Conservation (phyloP, 2,329 filamentous ascomycete species). For the Trichoderma aggressivum region DNA sequence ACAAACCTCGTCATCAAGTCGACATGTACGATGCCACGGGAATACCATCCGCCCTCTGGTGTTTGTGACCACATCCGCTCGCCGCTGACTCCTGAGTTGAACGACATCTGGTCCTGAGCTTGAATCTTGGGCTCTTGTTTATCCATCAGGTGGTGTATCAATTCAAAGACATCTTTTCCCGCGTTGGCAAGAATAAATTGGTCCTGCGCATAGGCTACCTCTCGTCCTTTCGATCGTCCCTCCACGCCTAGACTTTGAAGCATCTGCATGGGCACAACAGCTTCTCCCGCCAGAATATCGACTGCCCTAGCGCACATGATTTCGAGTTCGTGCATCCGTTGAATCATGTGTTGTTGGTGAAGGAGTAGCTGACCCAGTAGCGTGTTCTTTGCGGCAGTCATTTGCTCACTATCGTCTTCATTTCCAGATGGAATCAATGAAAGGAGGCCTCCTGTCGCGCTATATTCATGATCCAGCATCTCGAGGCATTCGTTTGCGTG, state of each 20-base stretch:
- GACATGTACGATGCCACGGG: constrained; percentile 46
- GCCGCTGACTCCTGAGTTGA: constrained; percentile 39
- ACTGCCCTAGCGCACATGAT: constrained; percentile 48
- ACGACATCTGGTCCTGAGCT: constrained; percentile 34
- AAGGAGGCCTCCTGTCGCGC: constrained; percentile 53
- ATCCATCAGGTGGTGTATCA: constrained; percentile 48
- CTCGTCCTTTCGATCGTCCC: constrained; percentile 46
- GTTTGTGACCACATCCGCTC: constrained; percentile 34
- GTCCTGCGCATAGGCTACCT: constrained; percentile 54
- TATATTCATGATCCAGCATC: constrained; percentile 57
- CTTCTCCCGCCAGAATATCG: constrained; percentile 49
- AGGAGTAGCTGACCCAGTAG: constrained; percentile 57
- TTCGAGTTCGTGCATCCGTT: constrained; percentile 57
- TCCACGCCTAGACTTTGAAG: constrained; percentile 52
- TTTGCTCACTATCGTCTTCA: constrained; percentile 34
- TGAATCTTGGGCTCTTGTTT: constrained; percentile 41
- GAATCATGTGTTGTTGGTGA: constrained; percentile 51
- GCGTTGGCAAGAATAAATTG: constrained; percentile 54
- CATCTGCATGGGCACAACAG: constrained; percentile 49
- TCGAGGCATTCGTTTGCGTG: constrained; percentile 60
- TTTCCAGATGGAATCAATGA: constrained; percentile 48
- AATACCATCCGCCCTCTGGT: constrained; percentile 30
- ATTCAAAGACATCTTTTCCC: constrained; percentile 48
- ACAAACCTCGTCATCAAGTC: constrained; percentile 52
- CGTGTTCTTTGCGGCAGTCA: constrained; percentile 45